phyloP scores from a whole-genome alignment of 352 stramenopile genomes.

The Pythium oligandrum region DNA sequence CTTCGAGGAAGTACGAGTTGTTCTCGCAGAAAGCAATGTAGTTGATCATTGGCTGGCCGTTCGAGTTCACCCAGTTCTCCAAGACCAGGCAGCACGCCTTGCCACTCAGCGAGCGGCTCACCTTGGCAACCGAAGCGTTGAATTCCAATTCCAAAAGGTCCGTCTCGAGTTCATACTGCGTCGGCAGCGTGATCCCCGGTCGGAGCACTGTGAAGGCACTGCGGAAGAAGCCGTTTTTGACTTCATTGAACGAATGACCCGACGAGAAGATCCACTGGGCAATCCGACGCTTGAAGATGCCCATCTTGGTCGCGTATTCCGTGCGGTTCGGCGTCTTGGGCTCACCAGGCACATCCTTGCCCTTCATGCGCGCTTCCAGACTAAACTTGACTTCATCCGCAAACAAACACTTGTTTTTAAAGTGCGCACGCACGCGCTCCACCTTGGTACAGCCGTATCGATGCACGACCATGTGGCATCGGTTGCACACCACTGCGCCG shows the following conservation, averaged over 20 bases:
- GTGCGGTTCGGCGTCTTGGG: conserved; percentile 8
- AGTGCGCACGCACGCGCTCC: conserved; percentile 65
- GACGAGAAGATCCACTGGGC: conserved; percentile 63
- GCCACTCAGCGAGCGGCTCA: conserved; percentile 34
- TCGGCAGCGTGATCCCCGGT: conserved; percentile 32
- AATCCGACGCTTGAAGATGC: conserved; percentile 57
- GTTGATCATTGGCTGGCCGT: conserved; percentile 37
- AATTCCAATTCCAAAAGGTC: conserved; percentile 57
- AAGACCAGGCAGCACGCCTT: conserved; percentile 56
- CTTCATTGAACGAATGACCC: conserved; percentile 39
- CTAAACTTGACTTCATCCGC: conserved; percentile 16
- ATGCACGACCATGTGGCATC: conserved; percentile 59
- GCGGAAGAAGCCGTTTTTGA: conserved; percentile 39
- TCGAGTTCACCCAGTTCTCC: conserved; percentile 43
- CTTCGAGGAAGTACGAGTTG: conserved; percentile 42
- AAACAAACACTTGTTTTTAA: conserved; percentile 51
- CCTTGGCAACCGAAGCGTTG: conserved; percentile 32
- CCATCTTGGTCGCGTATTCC: conserved; percentile 43
- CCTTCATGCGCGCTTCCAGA: not conserved
- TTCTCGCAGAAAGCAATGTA: conserved; percentile 36
- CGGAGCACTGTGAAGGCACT: conserved; percentile 38
- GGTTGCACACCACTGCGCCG: conserved; percentile 69
- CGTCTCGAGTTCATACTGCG: conserved; percentile 53
- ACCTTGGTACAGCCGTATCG: conserved; percentile 65
- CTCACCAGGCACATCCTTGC: conserved; percentile 5